A percentile compares a stretch with the other conserved stretches of the same genome.
Evolutionary conservation across 2,329 filamentous ascomycete genomes (phyloP).

Genomic region (Exophiala sp.): DNA sequence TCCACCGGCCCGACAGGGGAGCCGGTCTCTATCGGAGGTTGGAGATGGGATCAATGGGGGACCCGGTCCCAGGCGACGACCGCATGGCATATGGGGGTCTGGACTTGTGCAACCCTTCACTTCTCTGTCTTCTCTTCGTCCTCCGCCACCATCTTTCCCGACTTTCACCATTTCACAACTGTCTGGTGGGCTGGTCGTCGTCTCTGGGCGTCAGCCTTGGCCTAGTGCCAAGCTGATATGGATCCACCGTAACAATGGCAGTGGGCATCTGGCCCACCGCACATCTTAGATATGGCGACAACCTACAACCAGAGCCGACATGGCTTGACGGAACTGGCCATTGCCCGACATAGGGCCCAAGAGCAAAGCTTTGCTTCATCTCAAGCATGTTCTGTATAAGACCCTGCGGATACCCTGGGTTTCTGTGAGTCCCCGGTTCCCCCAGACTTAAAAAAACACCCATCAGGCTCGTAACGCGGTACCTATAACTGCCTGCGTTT

Average conservation of each 20-base stretch:
- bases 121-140: too few species aligned
- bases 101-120: too few species aligned
- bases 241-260: not conserved
- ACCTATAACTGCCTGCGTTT: too few species aligned
- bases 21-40: not conserved
- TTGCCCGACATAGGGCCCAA: slow-evolving; percentile 1
- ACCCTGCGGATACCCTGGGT: not conserved
- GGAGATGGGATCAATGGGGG: not conserved
- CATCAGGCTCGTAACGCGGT: too few species aligned
- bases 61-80: not conserved
- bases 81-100: not conserved
- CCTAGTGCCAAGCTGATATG: not conserved
- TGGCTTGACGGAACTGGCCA: slow-evolving; percentile 14
- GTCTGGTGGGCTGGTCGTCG: slow-evolving; percentile 16
- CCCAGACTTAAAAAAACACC: too few species aligned
- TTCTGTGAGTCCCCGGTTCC: not conserved
- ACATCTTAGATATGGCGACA: slow-evolving; percentile 5
- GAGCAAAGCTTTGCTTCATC: not conserved
- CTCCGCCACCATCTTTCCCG: too few species aligned
- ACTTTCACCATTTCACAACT: too few species aligned
- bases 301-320: not conserved
- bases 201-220: slow-evolving; percentile 11
- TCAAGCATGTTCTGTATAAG: slow-evolving; percentile 7
- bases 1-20: not conserved
- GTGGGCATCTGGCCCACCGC: not conserved